Base-by-base conservation (phyloP, 1,284 basidiomycete species). In the Boletellus deceptivus region DNA sequence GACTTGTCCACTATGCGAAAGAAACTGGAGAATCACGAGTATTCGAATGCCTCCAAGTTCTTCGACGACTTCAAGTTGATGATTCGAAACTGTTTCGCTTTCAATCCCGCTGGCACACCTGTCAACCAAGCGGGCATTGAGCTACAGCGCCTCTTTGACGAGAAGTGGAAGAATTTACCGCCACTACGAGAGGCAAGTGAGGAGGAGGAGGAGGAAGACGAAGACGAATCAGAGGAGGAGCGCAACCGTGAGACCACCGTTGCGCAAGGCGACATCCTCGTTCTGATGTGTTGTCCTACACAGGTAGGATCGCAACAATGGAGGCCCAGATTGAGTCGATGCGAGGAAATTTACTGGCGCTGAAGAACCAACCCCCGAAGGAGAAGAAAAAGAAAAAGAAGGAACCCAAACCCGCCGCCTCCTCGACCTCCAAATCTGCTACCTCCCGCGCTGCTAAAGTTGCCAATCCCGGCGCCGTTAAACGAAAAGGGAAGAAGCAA, bases 11-110 rank as follows among this genome's bases (percentile, higher is more conserved):
- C 90, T 7, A 93, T 98, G 77, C 83, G 84, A 60, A 80, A 75
- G 67, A 95, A 93, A 70, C 77, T 99, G 43, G 86, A 91, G 41
- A 75, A 76, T 31, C 76, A 80, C 53, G 82, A 86, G 56, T 99
- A 98, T 68, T 63, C 81, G 4, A 85, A 79, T 25, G 84, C 89
- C 1, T 75, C 82, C 34, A 86, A 87, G 63, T 94, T 98, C 65
- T 84, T 87, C 56, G 84, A 88, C 17, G 97, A 99, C 72, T 91
- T 98, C 75, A 89, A 90, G 68, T 77, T 96, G 56, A 92, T 99
- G 84, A 88, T 98, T 63, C 79, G 84, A 52, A 99, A 99, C 69
- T 98, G 95, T 67, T 88, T 89, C 67, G 75, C 79, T 1, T 99
- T 96, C 78, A 99, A 99, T 62, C 93, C 93, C 6, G 77, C 84